Conservation (phyloP, 306 rosid species). For the Alnus rubra region DNA sequence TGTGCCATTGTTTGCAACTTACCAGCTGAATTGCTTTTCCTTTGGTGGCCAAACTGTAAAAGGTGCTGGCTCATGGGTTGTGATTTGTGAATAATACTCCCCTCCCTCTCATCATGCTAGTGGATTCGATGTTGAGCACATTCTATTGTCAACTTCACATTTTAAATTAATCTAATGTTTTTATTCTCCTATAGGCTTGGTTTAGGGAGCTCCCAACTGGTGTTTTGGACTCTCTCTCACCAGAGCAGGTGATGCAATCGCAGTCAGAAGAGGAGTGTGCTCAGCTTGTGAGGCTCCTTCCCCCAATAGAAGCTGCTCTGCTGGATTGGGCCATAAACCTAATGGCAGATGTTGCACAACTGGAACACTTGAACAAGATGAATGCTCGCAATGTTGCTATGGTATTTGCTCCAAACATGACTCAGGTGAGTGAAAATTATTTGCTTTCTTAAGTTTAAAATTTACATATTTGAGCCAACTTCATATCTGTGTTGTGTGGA, state of each 20-base stretch:
- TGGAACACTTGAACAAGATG: slow-evolving; percentile 94
- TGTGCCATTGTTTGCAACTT: background rate
- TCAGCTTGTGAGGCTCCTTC: slow-evolving; percentile 76
- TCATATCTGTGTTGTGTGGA: slow-evolving; percentile 2
- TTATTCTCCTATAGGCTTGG: slow-evolving; percentile 73
- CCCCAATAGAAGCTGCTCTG: slow-evolving; percentile 83
- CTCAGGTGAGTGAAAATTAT: slow-evolving; percentile 66
- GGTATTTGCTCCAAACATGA: slow-evolving; percentile 99
- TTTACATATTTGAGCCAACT: background rate
- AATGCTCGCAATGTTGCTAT: slow-evolving; percentile 95
- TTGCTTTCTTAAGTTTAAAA: slow-evolving; percentile 7
- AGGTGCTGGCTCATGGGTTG: background rate
- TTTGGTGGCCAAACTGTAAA: background rate
- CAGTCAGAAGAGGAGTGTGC: slow-evolving; percentile 92
- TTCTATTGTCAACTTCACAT: background rate
- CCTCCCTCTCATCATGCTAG: background rate
- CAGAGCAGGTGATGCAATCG: slow-evolving; percentile 95
- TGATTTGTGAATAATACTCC: background rate
- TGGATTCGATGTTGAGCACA: background rate
- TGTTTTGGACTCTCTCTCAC: slow-evolving; percentile 84
- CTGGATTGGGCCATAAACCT: slow-evolving; percentile 95
- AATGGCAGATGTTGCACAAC: slow-evolving; percentile 94
- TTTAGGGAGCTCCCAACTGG: slow-evolving; percentile 93
- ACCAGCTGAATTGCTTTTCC: background rate
- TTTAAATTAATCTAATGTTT: slow-evolving; percentile 28